Evolutionary conservation across 768 basidiomycete genomes (phyloP), one percentile per base, ranked within the genome.

Genomic region (Suillus variegatus): DNA sequence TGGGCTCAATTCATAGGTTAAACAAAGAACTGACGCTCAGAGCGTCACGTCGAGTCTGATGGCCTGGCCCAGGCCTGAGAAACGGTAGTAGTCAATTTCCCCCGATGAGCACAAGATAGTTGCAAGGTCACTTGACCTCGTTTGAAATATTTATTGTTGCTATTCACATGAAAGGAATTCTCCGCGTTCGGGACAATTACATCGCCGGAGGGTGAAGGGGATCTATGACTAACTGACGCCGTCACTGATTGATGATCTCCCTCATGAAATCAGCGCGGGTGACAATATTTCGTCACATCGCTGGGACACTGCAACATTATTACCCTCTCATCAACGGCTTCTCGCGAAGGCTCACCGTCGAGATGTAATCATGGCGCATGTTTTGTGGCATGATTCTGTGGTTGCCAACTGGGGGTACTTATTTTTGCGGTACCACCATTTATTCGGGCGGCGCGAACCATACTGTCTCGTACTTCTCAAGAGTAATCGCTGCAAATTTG

Each of bases 161-260:
- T 32, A 7, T 32, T 32, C 32, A 32, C 54, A 67, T 67, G 75
- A 58, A 68, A 58, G 49, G 75, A 47, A 71, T 49, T 70, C 66
- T 20, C 76, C 76, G 76, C 32, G 58, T 73, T 68, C 75, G 75
- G 75, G 76, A 70, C 62, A 64, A 70, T 61, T 52, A 61, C 73
- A 75, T 71, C 71, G 68, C 75, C 75, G 75, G 75, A 71, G 58
- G 68, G 74, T 75, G 71, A 71, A 22, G 68, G 73, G 68, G 70
- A 76, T 76, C 75, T 76, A 4, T 76, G 32, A 32, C 6, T 32
- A n/a, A 61, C 36, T n/a, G 60, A 62, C 62, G 46, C 25, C 18
- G 52, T 20, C 18, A 55, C 18, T 8, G 10, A 38, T 38, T 10
- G 32, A 32, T 32, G 18, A 32, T 32, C 5, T 18, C 52, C 32